Base-by-base conservation (phyloP, 1,284 basidiomycete species). In the Bjerkandera adusta region DNA sequence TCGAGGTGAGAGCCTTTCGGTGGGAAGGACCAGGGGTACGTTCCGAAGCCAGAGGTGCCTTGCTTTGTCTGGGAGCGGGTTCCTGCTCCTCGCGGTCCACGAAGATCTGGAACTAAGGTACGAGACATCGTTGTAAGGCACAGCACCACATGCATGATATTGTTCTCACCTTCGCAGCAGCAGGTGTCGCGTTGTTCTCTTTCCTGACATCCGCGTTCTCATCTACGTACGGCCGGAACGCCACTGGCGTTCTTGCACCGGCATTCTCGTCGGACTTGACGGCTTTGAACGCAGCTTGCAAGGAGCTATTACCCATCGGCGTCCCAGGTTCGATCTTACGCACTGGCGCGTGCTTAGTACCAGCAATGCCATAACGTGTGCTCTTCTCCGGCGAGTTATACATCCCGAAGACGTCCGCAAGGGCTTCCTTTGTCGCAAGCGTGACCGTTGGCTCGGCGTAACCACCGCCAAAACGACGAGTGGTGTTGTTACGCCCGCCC, bases 391-490 rank as follows among this genome's bases (percentile, higher is more conserved):
- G 88, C 6, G 86, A 89, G 63, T 96, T 95, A 64, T 92, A 95
- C 83, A 97, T 90, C 48, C 85, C 86, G 69, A 92, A 92, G 30
- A 97, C 91, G 62, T 96, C 93, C n/a, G 81, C 88, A 43, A 95
- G 74, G 3, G 94, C 94, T 53, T 92, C 89, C 64, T 92, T 93
- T 36, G 89, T 92, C 61, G 90, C 90, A 52, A 92, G 83, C 0
- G 89, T 92, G 4, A 88, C 83, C 0, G 86, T 83, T 6, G 83
- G 78, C 56, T 81, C 77, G 1, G 57, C 56, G 36, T 48, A 72
- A 52, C 37, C 39, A 46, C 25, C 44, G 13, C 40, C 51, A 35
- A 53, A 51, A n/a, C 36, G 36, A 18, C 37, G 22, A 54, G 66
- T 55, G 40, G 61, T 55, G 45, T 63, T 61, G 54, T 65, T 66